These are phyloP conservation scores for Exophiala sp. DNA, from an alignment of 2,329 filamentous ascomycete species.

Conservation along the genomic window DNA sequence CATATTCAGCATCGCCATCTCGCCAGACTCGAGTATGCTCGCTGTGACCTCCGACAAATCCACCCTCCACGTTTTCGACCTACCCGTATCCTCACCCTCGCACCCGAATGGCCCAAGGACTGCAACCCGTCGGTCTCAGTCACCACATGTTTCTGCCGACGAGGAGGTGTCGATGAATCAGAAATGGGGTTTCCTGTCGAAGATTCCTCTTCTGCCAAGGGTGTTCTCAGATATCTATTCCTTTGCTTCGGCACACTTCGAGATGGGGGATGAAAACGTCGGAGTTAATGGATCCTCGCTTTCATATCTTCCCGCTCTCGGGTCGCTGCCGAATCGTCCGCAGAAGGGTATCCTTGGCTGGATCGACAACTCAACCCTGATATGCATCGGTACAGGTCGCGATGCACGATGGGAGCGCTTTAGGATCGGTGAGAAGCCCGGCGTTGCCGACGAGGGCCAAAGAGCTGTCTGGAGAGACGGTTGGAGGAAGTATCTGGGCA, in stretches of 20 bases:
- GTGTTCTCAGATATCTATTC: constrained; percentile 89
- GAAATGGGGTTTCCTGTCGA: constrained; percentile 83
- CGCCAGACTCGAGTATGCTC: constrained; percentile 72
- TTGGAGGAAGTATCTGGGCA: constrained; percentile 73
- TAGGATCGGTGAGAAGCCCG: constrained; percentile 59
- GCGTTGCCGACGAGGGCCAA: constrained; percentile 56
- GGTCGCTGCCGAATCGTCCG: constrained; percentile 56
- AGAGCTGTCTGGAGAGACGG: constrained; percentile 67
- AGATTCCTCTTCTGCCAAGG: constrained; percentile 77
- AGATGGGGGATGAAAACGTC: constrained; percentile 70
- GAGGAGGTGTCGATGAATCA: constrained; percentile 50
- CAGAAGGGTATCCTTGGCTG: constrained; percentile 84
- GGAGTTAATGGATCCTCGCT: constrained; percentile 30
- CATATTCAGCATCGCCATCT: constrained; percentile 85
- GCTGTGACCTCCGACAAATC: constrained; percentile 96
- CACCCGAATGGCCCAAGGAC: constrained; percentile 35
- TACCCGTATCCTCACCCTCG: constrained; percentile 51
- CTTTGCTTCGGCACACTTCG: constrained; percentile 75
- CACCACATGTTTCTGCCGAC: constrained; percentile 34
- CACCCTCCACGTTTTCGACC: constrained; percentile 89
- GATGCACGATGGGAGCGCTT: constrained; percentile 90
- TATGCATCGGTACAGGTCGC: constrained; percentile 74
- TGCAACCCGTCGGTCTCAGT: constrained; percentile 28
- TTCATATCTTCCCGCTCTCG: constrained; percentile 48
- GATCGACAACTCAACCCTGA: constrained; percentile 66